These are phyloP conservation scores for Arxiozyma heterogenica DNA, from an alignment of 1,139 yeast species.

Conservation along the genomic window DNA sequence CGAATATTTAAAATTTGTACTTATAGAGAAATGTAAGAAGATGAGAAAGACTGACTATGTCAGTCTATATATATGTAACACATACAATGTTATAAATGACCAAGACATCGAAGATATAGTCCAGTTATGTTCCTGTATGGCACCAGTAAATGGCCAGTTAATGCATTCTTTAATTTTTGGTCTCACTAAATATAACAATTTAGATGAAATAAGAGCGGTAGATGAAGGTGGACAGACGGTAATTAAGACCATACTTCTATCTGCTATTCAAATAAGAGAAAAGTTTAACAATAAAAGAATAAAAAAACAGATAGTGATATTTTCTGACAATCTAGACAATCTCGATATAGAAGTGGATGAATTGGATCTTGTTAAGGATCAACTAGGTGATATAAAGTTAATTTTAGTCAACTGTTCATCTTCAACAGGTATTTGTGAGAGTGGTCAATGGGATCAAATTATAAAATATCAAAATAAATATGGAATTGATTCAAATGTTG, in stretches of 20 bases:
- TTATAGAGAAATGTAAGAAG: constrained; percentile 22
- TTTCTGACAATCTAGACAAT: constrained; percentile 38
- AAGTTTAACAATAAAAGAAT: constrained; percentile 32
- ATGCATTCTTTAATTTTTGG: constrained; percentile 7
- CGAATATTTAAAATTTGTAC: constrained; percentile 22
- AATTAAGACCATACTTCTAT: constrained; percentile 28
- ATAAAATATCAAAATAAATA: constrained; percentile 19
- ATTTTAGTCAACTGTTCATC: constrained; percentile 18
- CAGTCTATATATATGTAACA: constrained; percentile 25
- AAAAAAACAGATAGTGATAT: constrained; percentile 36
- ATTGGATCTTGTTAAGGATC: constrained; percentile 10
- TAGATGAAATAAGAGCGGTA: not conserved
- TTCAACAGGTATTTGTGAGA: not conserved
- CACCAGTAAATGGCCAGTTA: constrained; percentile 16
- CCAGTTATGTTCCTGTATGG: constrained; percentile 18
- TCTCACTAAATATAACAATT: constrained; percentile 5
- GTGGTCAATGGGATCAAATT: constrained; percentile 17
- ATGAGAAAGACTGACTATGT: constrained; percentile 27
- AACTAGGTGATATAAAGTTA: constrained; percentile 19
- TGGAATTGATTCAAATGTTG: constrained; percentile 6
- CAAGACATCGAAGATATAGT: constrained; percentile 24
- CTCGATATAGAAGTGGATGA: constrained; percentile 31
- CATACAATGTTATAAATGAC: constrained; percentile 19
- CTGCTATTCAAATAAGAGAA: constrained; percentile 28
- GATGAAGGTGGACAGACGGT: constrained; percentile 10